These are phyloP conservation scores for Purpureocillium takamizusanense DNA, from an alignment of 2,329 filamentous ascomycete species.

Conservation along the genomic window DNA sequence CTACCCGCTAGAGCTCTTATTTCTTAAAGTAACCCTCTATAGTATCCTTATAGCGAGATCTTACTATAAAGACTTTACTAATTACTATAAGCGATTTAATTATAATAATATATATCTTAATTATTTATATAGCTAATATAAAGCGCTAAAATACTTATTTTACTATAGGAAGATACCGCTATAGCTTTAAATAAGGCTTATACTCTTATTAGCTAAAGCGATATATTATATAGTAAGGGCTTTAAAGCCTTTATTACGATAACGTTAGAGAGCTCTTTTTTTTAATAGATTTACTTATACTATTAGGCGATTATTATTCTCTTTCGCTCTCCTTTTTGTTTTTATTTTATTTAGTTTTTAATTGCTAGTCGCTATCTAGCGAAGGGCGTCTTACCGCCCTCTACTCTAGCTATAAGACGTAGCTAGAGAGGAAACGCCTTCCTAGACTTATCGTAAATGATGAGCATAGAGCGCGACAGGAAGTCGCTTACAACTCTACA, in stretches of 20 bases:
- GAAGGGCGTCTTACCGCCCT: neutral
- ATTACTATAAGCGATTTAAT: too few species aligned
- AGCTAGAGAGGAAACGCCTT: neutral
- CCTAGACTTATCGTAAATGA: neutral
- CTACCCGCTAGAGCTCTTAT: too few species aligned
- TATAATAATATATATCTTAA: too few species aligned
- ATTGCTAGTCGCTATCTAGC: neutral
- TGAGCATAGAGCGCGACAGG: neutral
- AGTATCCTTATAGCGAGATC: too few species aligned
- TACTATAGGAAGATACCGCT: slow-evolving; percentile 2
- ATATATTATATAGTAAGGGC: neutral
- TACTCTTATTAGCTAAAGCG: neutral
- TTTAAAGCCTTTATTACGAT: neutral
- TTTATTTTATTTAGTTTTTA: neutral
- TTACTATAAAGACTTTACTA: too few species aligned
- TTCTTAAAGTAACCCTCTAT: too few species aligned
- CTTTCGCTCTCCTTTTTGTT: neutral
- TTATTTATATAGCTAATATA: too few species aligned
- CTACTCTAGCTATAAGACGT: neutral
- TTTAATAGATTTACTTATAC: neutral
- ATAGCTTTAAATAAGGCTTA: neutral
- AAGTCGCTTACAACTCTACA: neutral
- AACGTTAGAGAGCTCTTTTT: neutral
- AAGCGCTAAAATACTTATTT: slow-evolving; percentile 2
- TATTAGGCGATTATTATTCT: neutral